Base-by-base conservation (phyloP, 1,139 yeast genomes). In the Geotrichum carabidarum region DNA sequence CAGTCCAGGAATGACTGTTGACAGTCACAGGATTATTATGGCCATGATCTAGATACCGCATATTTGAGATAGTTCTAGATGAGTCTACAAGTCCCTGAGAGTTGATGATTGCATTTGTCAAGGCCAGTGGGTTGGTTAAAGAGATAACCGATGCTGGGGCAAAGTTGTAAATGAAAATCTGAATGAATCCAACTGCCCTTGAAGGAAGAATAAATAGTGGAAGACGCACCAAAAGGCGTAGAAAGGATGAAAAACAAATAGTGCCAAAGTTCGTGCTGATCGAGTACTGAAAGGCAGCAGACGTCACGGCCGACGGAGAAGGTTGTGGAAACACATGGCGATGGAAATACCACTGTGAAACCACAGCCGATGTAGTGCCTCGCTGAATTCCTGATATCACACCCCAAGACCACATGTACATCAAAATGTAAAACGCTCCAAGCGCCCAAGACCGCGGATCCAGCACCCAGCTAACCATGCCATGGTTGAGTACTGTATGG, bases 351-450 rank as follows among this genome's bases (percentile, higher is more conserved):
- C 77, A 74, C 54, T 71, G 74, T 2, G 70, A 62, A 7, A 74
- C 73, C 1, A 72, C 62, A 5, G 70, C 69, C 1, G 75, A 61
- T 1, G 72, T 61, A 1, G 72, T 62, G 31, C 66, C 64, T 17
- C 74, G 65, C 56, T 72, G 73, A 41, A 74, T 60, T 4, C 74
- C 74, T 46, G 71, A 64, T 11, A 74, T 57, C 17, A 74, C 69
- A 1, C 73, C 73, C 72, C 75, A 72, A 1, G 77, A 71, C 78
- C 78, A 74, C 37, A 74, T 58, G 57, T 70, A 74, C 69, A 72
- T 67, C 32, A 74, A 58, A 2, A 69, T 60, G 60, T 71, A 72
- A 58, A 70, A 68, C 5, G 65, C 66, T 1, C 72, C 76, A 1
- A 73, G 63, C 4, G 64, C 52, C 66, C 73, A 71, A 2, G 71